phyloP scores from a whole-genome alignment of 805 yeast species.

The Ogataea thermomethanolica region DNA sequence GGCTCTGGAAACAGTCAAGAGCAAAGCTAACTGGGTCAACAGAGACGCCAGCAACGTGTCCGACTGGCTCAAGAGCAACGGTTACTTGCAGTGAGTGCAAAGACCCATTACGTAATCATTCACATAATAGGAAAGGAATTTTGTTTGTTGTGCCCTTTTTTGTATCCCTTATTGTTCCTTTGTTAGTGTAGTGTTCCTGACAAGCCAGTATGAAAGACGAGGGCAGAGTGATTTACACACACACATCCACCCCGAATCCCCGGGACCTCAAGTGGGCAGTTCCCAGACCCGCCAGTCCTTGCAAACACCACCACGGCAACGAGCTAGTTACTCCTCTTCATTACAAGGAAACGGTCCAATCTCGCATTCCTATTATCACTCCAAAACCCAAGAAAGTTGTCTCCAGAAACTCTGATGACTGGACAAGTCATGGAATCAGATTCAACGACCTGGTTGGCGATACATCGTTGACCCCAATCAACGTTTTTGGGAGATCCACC shows the following conservation, averaged over 20 bases:
- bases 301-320: background rate
- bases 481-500: slow-evolving; percentile 9
- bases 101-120: slow-evolving; percentile 5
- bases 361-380: slow-evolving; percentile 14
- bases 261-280: background rate
- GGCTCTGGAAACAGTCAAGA: slow-evolving; percentile 52
- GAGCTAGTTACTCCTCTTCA: slow-evolving; percentile 14
- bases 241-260: background rate
- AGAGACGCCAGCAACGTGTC: slow-evolving; percentile 47
- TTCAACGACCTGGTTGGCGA: slow-evolving; percentile 14
- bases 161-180: slow-evolving; percentile 2
- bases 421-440: slow-evolving; percentile 10
- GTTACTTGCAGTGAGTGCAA: slow-evolving; percentile 15
- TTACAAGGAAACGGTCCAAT: slow-evolving; percentile 1
- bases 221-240: background rate
- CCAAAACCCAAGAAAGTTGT: slow-evolving; percentile 21
- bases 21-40: slow-evolving; percentile 51
- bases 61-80: slow-evolving; percentile 39
- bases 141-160: slow-evolving; percentile 1
- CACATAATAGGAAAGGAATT: background rate
- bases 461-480: slow-evolving; percentile 15
- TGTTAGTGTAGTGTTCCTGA: background rate
- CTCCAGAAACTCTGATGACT: slow-evolving; percentile 11
- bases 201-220: background rate
- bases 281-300: slow-evolving; percentile 1